Conservation (phyloP, 179 eudicot species). For the Monotropa hypopitys region DNA sequence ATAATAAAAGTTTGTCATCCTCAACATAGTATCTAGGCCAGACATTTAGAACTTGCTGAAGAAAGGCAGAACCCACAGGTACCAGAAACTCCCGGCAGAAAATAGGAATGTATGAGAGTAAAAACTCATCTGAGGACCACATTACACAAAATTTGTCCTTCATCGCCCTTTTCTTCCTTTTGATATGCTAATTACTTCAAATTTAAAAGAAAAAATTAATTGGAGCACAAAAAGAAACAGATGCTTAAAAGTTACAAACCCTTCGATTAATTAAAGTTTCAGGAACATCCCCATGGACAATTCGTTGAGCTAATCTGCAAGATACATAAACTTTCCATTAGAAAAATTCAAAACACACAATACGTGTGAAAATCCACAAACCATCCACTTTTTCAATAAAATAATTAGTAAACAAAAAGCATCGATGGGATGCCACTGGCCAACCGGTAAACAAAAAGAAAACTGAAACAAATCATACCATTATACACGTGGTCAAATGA, state of each 20-base stretch:
- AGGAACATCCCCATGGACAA: constrained; percentile 98
- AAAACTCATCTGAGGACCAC: neutral
- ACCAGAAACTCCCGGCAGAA: neutral
- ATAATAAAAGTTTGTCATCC: neutral
- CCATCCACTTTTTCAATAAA: neutral
- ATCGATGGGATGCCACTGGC: neutral
- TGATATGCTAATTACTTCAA: neutral
- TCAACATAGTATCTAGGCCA: neutral
- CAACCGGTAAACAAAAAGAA: neutral
- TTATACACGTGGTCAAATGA: neutral
- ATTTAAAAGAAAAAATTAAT: neutral
- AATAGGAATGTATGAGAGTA: neutral
- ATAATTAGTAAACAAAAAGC: neutral
- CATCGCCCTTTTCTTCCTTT: neutral
- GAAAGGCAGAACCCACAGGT: neutral
- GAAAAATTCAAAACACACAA: neutral
- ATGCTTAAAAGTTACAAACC: constrained; percentile 27
- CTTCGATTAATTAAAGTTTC: constrained; percentile 81
- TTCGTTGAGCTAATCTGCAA: constrained; percentile 94
- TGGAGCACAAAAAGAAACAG: neutral
- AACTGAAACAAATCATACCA: neutral
- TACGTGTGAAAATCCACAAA: neutral
- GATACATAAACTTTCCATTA: neutral
- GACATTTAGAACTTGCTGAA: neutral
- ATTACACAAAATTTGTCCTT: neutral